Base-by-base conservation (phyloP, 2,329 filamentous ascomycete genomes). In the Alternaria sp. region DNA sequence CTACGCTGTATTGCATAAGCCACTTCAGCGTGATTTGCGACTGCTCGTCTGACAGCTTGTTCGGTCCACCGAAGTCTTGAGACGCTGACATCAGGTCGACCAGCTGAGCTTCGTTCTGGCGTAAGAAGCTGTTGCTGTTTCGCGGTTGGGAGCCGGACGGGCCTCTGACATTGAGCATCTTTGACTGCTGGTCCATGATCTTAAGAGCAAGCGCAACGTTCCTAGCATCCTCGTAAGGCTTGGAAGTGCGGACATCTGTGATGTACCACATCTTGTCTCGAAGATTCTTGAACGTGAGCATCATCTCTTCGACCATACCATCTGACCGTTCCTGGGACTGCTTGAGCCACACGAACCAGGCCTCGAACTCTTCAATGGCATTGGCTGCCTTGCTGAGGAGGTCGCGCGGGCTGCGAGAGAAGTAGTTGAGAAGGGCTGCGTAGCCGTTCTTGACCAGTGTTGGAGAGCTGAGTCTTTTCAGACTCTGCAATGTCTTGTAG, bases 241-340 rank as follows among this genome's bases (percentile, higher is more conserved):
- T 92, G 5, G 96, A 97, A 72, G 95, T 94, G 66, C 93, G 91
- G 26, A 98, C 94, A 78, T 97, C 94, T 1, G 92, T 95, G 64
- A 96, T 92, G 78, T 97, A 99, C 96, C 96, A 99, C 92, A 98
- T 97, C 84, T 98, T 98, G 78, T 97, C 92, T 45, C 96, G 89
- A 43, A 97, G 85, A 21, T 91, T 89, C 61, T 90, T 88, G 41
- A 96, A 85, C 6, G 88, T 88, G 62, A 86, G 85, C 85, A 93
- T 91, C 87, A 93, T 92, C 6, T 88, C 85, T 44, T 93, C 90
- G 37, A 94, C 90, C 12, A 89, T 86, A 3, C 86, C 87, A 71
- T 95, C 92, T 51, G 94, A 89, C 4, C 91, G 88, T 72, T 93
- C 91, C 72, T 95, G 90, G 23, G 90, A 93, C 70, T 93, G 92